These are phyloP conservation scores for Naganishia onofrii DNA, from an alignment of 768 basidiomycete genomes.

Conservation along the genomic window DNA sequence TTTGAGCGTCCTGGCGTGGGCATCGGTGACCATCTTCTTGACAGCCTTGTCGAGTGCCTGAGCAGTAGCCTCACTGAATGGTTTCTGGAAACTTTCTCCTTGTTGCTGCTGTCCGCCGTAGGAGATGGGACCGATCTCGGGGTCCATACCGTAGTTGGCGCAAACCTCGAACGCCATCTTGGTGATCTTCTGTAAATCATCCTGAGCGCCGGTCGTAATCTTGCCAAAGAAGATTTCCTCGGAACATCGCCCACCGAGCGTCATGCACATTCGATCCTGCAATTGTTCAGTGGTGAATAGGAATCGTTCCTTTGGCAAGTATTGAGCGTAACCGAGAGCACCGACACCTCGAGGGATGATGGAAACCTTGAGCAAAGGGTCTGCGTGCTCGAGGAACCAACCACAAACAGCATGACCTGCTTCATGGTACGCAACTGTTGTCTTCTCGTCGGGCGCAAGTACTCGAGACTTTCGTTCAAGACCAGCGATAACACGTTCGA, in stretches of 20 bases:
- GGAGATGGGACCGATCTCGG: slow-evolving; percentile 84
- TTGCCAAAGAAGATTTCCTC: slow-evolving; percentile 96
- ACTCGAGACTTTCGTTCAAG: slow-evolving; percentile 93
- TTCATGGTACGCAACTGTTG: slow-evolving; percentile 97
- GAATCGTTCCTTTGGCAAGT: slow-evolving; percentile 92
- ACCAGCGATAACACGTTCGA: slow-evolving; percentile 96
- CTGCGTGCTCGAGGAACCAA: slow-evolving; percentile 97
- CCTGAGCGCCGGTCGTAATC: slow-evolving; percentile 96
- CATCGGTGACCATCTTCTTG: slow-evolving; percentile 88
- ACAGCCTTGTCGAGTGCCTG: slow-evolving; percentile 86
- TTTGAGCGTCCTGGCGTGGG: slow-evolving; percentile 77
- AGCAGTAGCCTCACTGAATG: slow-evolving; percentile 95
- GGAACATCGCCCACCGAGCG: slow-evolving; percentile 91
- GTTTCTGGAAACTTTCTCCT: slow-evolving; percentile 88
- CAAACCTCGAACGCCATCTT: slow-evolving; percentile 91
- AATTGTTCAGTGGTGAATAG: slow-evolving; percentile 93
- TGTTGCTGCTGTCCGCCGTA: slow-evolving; percentile 85
- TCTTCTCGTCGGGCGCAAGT: slow-evolving; percentile 92
- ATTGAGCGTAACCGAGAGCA: slow-evolving; percentile 95
- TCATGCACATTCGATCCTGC: slow-evolving; percentile 95
- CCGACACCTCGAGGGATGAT: slow-evolving; percentile 97
- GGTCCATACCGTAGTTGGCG: slow-evolving; percentile 96
- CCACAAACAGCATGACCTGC: slow-evolving; percentile 98
- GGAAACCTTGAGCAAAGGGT: slow-evolving; percentile 93
- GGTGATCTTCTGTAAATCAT: slow-evolving; percentile 96